Conservation (phyloP, 2,329 filamentous ascomycete species). For the Cordyceps cateniannulata region DNA sequence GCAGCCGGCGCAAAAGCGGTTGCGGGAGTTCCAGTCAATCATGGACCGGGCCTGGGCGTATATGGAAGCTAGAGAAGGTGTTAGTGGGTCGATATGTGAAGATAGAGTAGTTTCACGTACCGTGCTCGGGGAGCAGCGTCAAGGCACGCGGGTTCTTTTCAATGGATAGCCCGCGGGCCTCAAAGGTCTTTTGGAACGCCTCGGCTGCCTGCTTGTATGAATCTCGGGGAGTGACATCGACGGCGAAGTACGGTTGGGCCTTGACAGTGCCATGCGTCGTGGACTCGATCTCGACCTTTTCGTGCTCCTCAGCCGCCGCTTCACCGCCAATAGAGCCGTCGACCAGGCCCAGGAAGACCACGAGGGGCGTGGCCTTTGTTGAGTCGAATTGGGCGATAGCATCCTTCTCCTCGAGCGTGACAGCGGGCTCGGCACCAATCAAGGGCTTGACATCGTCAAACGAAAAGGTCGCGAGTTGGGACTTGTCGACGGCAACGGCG, state of each 20-base stretch:
- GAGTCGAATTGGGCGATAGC: constrained; percentile 70
- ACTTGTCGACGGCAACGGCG: constrained; percentile 55
- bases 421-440: constrained; percentile 63
- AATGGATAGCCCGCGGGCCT: constrained; percentile 58
- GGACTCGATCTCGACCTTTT: constrained; percentile 24
- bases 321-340: constrained; percentile 49
- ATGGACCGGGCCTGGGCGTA: constrained; percentile 85
- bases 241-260: constrained; percentile 79
- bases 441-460: constrained; percentile 64
- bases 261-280: constrained; percentile 59
- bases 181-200: constrained; percentile 31
- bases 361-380: constrained; percentile 54
- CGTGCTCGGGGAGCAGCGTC: constrained; percentile 33
- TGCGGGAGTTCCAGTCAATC: constrained; percentile 89
- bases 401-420: constrained; percentile 65
- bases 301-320: constrained; percentile 20
- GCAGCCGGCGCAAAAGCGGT: constrained; percentile 87
- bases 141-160: constrained; percentile 59
- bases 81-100: background rate
- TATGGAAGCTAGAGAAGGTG: constrained; percentile 60
- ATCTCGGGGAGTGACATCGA: constrained; percentile 76
- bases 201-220: constrained; percentile 56
- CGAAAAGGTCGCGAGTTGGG: constrained; percentile 60
- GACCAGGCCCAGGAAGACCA: constrained; percentile 82
- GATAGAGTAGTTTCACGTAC: background rate